phyloP scores from a whole-genome alignment of 192 early-diverging fungal genomes.

The Coemansia asiatica region DNA sequence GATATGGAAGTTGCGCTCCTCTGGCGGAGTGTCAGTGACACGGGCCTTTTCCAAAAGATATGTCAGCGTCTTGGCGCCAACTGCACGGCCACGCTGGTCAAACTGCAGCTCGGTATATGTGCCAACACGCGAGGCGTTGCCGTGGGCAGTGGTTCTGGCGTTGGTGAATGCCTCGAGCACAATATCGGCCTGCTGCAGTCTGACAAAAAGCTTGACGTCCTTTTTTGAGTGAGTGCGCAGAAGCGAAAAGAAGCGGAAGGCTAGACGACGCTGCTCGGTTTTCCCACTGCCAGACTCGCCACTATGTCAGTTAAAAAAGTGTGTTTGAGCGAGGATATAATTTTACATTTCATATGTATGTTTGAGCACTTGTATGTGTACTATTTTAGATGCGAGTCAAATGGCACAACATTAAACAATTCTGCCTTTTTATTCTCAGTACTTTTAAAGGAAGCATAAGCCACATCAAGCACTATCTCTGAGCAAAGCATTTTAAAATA shows the following conservation, averaged over 20 bases:
- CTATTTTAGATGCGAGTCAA: too few species aligned
- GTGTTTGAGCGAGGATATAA: slow-evolving; percentile 51
- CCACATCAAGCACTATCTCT: not conserved
- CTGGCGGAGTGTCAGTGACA: slow-evolving; percentile 58
- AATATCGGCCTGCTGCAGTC: slow-evolving; percentile 63
- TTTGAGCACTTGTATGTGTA: not conserved
- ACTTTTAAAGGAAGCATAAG: too few species aligned
- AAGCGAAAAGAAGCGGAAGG: slow-evolving; percentile 64
- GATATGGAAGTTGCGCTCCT: slow-evolving; percentile 69
- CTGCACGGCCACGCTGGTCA: slow-evolving; percentile 77
- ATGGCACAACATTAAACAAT: too few species aligned
- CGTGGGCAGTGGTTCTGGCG: slow-evolving; percentile 63
- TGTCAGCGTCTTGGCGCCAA: slow-evolving; percentile 78
- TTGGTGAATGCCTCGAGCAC: slow-evolving; percentile 86
- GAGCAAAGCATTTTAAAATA: too few species aligned
- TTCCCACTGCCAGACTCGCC: slow-evolving; percentile 76
- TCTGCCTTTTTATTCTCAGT: too few species aligned
- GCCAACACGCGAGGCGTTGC: slow-evolving; percentile 74
- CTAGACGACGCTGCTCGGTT: slow-evolving; percentile 66
- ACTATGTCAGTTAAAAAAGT: slow-evolving; percentile 66
- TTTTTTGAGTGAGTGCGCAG: slow-evolving; percentile 72
- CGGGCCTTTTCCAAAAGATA: slow-evolving; percentile 65
- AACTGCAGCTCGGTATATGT: slow-evolving; percentile 93
- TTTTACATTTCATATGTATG: too few species aligned
- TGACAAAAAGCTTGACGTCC: slow-evolving; percentile 72